phyloP scores from a whole-genome alignment of 2,329 filamentous ascomycete species.

The Gnomoniopsis smithogilvyi region DNA sequence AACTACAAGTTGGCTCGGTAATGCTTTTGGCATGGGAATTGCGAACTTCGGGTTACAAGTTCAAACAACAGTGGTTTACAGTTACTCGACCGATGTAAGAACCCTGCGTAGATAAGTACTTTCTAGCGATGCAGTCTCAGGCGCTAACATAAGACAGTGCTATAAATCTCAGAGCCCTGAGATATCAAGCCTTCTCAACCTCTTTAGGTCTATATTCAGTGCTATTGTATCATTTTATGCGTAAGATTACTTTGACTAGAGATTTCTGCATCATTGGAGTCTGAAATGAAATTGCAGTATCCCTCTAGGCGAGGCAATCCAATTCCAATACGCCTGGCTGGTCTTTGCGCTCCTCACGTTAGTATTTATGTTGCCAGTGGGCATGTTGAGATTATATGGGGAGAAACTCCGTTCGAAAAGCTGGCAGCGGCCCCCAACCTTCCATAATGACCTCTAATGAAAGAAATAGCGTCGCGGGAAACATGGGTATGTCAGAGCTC shows the following conservation, averaged over 20 bases:
- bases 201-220: slow-evolving; percentile 30
- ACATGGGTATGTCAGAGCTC: neutral
- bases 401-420: slow-evolving; percentile 19
- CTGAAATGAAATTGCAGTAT: slow-evolving; percentile 16
- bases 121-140: neutral
- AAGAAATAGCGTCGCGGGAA: neutral
- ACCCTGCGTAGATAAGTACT: neutral
- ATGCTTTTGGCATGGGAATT: slow-evolving; percentile 33
- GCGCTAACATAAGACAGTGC: slow-evolving; percentile 16
- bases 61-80: slow-evolving; percentile 31
- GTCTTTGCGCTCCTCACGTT: slow-evolving; percentile 26
- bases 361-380: slow-evolving; percentile 23
- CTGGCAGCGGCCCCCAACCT: slow-evolving; percentile 22
- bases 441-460: slow-evolving; percentile 14
- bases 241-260: neutral
- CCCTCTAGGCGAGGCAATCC: slow-evolving; percentile 25
- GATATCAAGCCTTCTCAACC: slow-evolving; percentile 30
- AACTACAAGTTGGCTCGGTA: slow-evolving; percentile 30
- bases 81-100: slow-evolving; percentile 30
- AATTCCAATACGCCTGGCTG: slow-evolving; percentile 28
- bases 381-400: slow-evolving; percentile 23
- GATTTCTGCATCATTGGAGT: neutral
- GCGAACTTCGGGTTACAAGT: slow-evolving; percentile 32
- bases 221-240: slow-evolving; percentile 32
- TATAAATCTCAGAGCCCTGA: slow-evolving; percentile 34